Evolutionary conservation across 1,139 yeast species (phyloP), one percentile per base, ranked within the genome.

Genomic region (Debaryomyces subglobosus): DNA sequence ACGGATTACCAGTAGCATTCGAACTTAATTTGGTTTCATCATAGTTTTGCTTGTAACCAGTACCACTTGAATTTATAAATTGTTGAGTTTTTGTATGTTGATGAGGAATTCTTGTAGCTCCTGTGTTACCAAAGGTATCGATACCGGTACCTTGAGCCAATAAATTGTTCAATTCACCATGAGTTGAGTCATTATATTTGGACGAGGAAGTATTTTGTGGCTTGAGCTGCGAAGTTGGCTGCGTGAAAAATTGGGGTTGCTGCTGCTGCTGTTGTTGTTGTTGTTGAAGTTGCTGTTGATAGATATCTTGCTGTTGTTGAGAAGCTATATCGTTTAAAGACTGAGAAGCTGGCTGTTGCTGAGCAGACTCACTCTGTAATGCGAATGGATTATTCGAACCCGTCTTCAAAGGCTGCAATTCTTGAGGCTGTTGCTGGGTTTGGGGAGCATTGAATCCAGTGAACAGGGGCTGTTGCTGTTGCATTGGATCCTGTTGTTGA

Each of bases 61-160:
- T 88, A 56, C 96, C 96, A 55, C 86, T 85, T 13, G 97, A 88
- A 67, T 89, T 90, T 60, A 92, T 79, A 63, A 90, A 91, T 18
- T 82, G 85, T 15, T 86, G 84, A 7, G 95, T 84, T 57, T 81
- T 83, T 1, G 98, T 92, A 65, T 89, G 96, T 63, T 94, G 98
- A 46, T 96, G 96, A 10, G 98, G 96, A 50, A 94, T 81, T 71
- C 97, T 84, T 25, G 85, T 71, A 13, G 86, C 88, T 47, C 99
- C 99, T 5, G 90, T 86, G 67, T 94, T 94, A 68, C 99, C 99
- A 67, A 89, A 94, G 0, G 98, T 92, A 68, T 94, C 99, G 49
- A 91, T 75, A 21, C 97, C 98, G 0, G 96, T 89, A 34, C 97
- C 97, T 48, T 85, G 82, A 10, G 96, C 88, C 56, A 92, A 77